These are phyloP conservation scores for Hysterium pulicare DNA, from an alignment of 2,329 filamentous ascomycete genomes.

Conservation along the genomic window DNA sequence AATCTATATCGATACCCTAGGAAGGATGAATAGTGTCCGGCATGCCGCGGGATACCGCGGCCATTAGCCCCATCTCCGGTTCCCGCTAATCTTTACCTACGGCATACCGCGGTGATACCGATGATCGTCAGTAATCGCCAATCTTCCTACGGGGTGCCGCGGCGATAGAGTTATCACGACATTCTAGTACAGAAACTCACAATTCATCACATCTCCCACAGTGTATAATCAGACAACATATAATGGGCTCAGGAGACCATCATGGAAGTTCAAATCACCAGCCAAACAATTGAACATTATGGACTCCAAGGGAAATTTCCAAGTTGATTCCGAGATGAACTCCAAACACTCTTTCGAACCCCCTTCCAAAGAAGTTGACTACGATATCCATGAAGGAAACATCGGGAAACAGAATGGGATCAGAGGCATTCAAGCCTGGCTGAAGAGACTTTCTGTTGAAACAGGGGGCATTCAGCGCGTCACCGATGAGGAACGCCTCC, in stretches of 20 bases:
- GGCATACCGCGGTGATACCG: slow-evolving; percentile 17
- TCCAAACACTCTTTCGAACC: slow-evolving; percentile 12
- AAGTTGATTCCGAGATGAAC: slow-evolving; percentile 13
- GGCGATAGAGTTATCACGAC: too few species aligned
- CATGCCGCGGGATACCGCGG: slow-evolving; percentile 9
- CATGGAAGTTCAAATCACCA: background rate
- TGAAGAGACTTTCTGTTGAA: slow-evolving; percentile 17
- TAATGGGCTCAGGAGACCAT: slow-evolving; percentile 5
- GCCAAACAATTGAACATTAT: slow-evolving; percentile 6
- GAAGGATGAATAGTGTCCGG: too few species aligned
- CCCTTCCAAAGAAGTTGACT: slow-evolving; percentile 2
- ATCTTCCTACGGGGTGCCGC: too few species aligned
- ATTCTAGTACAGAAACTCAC: too few species aligned
- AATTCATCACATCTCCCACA: too few species aligned
- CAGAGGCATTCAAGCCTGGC: slow-evolving; percentile 8
- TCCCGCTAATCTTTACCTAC: slow-evolving; percentile 1
- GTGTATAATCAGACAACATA: too few species aligned
- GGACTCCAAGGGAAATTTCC: slow-evolving; percentile 8
- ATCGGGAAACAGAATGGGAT: slow-evolving; percentile 4
- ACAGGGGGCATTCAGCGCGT: slow-evolving; percentile 21
- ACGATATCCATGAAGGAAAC: slow-evolving; percentile 5
- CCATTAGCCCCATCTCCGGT: background rate
- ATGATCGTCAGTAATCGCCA: too few species aligned
- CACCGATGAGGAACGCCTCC: slow-evolving; percentile 18
- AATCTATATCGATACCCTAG: too few species aligned